A percentile compares a stretch with the other conserved stretches of the same genome.
Evolutionary conservation across 768 basidiomycete genomes (phyloP).

Genomic region (Pluteus cervinus): DNA sequence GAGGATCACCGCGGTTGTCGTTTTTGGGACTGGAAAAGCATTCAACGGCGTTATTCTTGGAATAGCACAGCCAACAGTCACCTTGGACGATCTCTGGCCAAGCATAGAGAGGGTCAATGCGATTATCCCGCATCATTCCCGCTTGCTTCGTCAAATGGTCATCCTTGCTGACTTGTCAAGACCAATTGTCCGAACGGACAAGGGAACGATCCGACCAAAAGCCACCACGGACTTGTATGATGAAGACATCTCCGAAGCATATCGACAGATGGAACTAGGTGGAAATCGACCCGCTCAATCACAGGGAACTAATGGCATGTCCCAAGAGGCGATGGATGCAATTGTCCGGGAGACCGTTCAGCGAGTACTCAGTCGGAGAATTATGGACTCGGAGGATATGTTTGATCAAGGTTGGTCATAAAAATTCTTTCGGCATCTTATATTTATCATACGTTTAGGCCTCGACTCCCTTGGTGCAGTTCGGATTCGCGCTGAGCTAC

Average conservation of each 20-base stretch:
- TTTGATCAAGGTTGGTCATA: constrained; percentile 6
- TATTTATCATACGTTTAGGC: background rate
- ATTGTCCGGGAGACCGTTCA: constrained; percentile 4
- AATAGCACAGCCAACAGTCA: constrained; percentile 7
- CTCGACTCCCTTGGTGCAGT: constrained; percentile 9
- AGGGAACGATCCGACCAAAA: constrained; percentile 17
- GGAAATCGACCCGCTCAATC: constrained; percentile 1
- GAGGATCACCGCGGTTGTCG: constrained; percentile 12
- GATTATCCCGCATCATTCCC: constrained; percentile 19
- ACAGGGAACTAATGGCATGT: no score
- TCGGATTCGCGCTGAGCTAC: constrained; percentile 6
- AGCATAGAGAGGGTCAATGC: constrained; percentile 17
- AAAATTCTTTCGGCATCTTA: background rate
- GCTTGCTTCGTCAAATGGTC: constrained; percentile 17
- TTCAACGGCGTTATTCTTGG: constrained; percentile 18
- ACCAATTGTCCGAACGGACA: constrained; percentile 19
- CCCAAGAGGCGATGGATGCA: constrained; percentile 6
- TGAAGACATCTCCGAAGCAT: constrained; percentile 19
- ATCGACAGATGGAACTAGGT: constrained; percentile 9
- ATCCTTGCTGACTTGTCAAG: constrained; percentile 13
- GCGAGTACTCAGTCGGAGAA: constrained; percentile 1
- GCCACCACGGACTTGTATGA: constrained; percentile 14
- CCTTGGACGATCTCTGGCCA: constrained; percentile 15
- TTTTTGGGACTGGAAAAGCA: constrained; percentile 18
- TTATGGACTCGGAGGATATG: constrained; percentile 5